A percentile compares a stretch with the other conserved stretches of the same genome.
Evolutionary conservation across 2,329 filamentous ascomycete genomes (phyloP).

Genomic region (Fusarium buxicola): DNA sequence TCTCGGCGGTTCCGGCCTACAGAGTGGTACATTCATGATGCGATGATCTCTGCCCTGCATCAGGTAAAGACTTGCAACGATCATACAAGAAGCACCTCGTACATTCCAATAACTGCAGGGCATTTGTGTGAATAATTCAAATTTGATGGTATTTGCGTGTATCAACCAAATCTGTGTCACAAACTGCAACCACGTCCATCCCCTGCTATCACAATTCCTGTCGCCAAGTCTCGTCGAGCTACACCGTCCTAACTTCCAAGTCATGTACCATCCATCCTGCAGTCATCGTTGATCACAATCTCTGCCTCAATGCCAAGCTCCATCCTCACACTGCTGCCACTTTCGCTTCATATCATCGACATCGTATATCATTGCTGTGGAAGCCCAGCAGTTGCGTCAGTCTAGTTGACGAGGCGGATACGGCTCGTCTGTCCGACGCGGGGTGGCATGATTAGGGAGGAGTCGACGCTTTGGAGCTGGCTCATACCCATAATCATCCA

Average conservation of each 20-base stretch:
- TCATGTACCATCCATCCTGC: neutral
- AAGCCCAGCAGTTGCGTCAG: neutral
- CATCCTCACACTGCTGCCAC: neutral
- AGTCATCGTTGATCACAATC: constrained; percentile 3
- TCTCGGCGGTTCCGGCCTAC: constrained; percentile 13
- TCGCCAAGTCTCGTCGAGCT: constrained; percentile 15
- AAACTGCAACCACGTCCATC: constrained; percentile 11
- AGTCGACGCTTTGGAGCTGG: constrained; percentile 20
- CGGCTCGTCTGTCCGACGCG: neutral
- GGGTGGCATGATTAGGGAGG: constrained; percentile 12
- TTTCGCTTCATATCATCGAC: neutral
- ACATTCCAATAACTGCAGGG: neutral
- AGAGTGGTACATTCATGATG: neutral
- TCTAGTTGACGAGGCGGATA: neutral
- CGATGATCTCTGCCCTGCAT: neutral
- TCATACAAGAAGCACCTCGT: neutral
- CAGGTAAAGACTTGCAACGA: neutral
- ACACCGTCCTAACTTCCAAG: constrained; percentile 9
- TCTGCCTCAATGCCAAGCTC: neutral
- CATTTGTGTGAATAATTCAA: neutral
- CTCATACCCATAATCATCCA: neutral
- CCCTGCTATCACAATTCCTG: constrained; percentile 14
- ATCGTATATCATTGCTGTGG: neutral
- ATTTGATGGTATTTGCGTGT: constrained; percentile 1
- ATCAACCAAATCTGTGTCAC: constrained; percentile 7